Evolutionary conservation across 2,329 filamentous ascomycete genomes (phyloP).

Genomic region (Fusarium cyanostomum): DNA sequence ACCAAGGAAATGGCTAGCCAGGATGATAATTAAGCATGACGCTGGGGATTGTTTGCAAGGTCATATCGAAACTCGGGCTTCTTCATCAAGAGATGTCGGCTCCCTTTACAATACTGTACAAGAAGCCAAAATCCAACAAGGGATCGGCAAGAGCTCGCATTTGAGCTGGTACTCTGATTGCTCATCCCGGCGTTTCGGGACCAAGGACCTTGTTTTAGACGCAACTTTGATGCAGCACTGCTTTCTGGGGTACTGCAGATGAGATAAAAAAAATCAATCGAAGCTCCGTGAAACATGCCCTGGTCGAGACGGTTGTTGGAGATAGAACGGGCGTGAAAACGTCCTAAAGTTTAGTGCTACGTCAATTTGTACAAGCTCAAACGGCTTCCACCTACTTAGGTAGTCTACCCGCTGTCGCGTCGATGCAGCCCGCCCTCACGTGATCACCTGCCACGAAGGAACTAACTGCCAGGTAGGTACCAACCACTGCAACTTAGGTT

Average conservation of each 20-base stretch:
- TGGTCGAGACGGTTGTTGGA: not conserved
- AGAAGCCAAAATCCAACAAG: not conserved
- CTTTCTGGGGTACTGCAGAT: not conserved
- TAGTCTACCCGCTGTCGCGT: conserved; percentile 8
- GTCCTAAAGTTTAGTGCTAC: not conserved
- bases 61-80: not conserved
- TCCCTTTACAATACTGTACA: not conserved
- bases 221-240: not conserved
- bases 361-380: not conserved
- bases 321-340: conserved; percentile 7
- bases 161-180: too few species aligned
- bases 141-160: conserved; percentile 14
- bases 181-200: not conserved
- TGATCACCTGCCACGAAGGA: conserved; percentile 34
- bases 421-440: conserved; percentile 5
- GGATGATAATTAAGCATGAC: conserved; percentile 1
- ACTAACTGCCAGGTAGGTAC: conserved; percentile 1
- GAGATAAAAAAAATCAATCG: conserved; percentile 4
- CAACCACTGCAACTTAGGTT: conserved; percentile 14
- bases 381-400: not conserved
- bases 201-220: not conserved
- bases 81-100: not conserved
- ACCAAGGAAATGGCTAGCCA: not conserved
- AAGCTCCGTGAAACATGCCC: not conserved
- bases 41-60: not conserved